Evolutionary conservation across 2,329 filamentous ascomycete species (phyloP).

Genomic region (Dactylellina drechsleri): DNA sequence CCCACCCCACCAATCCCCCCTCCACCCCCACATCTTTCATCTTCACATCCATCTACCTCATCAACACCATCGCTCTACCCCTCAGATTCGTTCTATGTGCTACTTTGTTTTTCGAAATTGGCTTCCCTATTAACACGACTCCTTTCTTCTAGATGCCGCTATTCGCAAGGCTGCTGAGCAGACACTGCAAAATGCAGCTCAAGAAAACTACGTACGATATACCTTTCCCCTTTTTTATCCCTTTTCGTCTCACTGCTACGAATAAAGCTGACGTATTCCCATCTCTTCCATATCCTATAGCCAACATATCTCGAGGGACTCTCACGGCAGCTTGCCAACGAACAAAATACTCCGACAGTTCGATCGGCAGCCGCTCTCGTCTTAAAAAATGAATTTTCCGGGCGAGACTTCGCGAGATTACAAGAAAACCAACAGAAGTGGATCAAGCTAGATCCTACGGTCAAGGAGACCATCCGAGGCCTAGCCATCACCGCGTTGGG

Average conservation of each 20-base stretch:
- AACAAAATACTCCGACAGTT: constrained; percentile 81
- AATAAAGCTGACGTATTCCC: constrained; percentile 42
- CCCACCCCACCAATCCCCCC: constrained; percentile 58
- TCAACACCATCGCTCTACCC: constrained; percentile 40
- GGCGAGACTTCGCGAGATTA: constrained; percentile 86
- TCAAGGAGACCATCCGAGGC: constrained; percentile 72
- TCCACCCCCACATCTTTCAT: constrained; percentile 3
- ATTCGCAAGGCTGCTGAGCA: constrained; percentile 91
- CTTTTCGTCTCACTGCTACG: constrained; percentile 37
- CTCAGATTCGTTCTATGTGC: constrained; percentile 33
- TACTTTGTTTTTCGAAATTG: background rate
- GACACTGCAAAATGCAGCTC: constrained; percentile 89
- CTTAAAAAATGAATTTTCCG: constrained; percentile 97
- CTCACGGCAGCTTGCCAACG: constrained; percentile 92
- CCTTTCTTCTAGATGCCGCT: constrained; percentile 75
- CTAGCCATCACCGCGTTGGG: constrained; percentile 87
- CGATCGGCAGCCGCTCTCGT: constrained; percentile 94
- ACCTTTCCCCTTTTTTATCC: background rate
- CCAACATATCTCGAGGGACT: constrained; percentile 91
- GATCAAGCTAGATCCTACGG: constrained; percentile 84
- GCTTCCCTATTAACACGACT: constrained; percentile 56
- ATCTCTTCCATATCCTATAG: constrained; percentile 64
- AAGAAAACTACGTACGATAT: constrained; percentile 85
- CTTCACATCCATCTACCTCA: constrained; percentile 18
- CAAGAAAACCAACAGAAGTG: constrained; percentile 93